These are phyloP conservation scores for Antrodiella citrinella DNA, from an alignment of 768 basidiomycete species.

Conservation along the genomic window DNA sequence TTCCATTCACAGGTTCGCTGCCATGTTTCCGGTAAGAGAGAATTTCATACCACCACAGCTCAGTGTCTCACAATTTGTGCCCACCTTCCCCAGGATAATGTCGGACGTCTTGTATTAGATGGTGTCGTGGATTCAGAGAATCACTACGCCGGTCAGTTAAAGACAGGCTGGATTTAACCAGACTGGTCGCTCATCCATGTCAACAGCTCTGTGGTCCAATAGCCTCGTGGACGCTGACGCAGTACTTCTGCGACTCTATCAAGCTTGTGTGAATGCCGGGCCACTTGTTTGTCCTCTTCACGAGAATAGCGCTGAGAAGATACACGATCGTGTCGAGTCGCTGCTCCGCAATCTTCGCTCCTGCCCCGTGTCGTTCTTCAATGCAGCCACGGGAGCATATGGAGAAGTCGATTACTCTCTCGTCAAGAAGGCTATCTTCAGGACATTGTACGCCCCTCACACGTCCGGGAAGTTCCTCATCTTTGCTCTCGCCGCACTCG, in stretches of 20 bases:
- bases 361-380: not conserved
- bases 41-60: not conserved
- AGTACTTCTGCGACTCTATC: slow-evolving; percentile 13
- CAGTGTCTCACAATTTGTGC: not conserved
- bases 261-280: slow-evolving; percentile 15
- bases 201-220: slow-evolving; percentile 9
- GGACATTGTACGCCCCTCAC: slow-evolving; percentile 6
- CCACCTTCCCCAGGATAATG: slow-evolving; percentile 16
- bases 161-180: slow-evolving; percentile 19
- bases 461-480: not conserved
- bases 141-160: slow-evolving; percentile 6
- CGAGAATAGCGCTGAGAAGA: slow-evolving; percentile 13
- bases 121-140: slow-evolving; percentile 22
- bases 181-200: slow-evolving; percentile 10
- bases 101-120: slow-evolving; percentile 24
- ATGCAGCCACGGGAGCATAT: not conserved
- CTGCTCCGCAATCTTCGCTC: slow-evolving; percentile 4
- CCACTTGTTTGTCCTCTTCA: slow-evolving; percentile 17
- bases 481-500: slow-evolving; percentile 1
- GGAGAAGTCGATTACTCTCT: slow-evolving; percentile 8
- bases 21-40: slow-evolving; percentile 23
- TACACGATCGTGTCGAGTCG: slow-evolving; percentile 12
- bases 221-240: slow-evolving; percentile 7
- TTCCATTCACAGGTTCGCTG: slow-evolving; percentile 17
- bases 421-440: not conserved